phyloP scores from a whole-genome alignment of 73 alveolate genomes.

The Paramecium caudatum region DNA sequence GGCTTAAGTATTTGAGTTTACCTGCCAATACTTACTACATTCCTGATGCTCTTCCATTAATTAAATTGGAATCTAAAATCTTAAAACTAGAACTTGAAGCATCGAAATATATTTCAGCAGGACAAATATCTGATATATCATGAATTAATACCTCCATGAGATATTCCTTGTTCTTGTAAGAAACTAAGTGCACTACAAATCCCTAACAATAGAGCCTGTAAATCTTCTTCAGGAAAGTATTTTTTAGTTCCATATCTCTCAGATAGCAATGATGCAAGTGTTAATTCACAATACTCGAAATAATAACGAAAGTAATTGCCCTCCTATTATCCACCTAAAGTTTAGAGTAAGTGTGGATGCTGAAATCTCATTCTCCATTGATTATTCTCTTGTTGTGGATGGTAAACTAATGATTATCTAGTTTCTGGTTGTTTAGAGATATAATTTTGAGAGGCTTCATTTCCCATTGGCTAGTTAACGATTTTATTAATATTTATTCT shows the following conservation, averaged over 20 bases:
- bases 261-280: background rate
- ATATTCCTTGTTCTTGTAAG: slow-evolving; percentile 14
- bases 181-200: slow-evolving; percentile 8
- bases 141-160: slow-evolving; percentile 30
- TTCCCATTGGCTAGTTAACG: no score
- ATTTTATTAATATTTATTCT: no score
- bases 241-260: slow-evolving; percentile 52
- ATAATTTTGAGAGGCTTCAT: no score
- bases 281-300: background rate
- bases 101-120: slow-evolving; percentile 2
- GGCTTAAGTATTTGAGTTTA: background rate
- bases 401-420: no score
- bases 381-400: no score
- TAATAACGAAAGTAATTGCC: background rate
- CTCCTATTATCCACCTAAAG: slow-evolving; percentile 21
- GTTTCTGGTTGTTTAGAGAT: no score
- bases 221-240: slow-evolving; percentile 50
- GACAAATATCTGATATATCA: background rate
- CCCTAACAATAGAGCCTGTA: background rate
- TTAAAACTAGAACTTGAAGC: background rate
- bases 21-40: background rate
- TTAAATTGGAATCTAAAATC: slow-evolving; percentile 20
- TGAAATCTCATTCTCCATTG: slow-evolving; percentile 25
- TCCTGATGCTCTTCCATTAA: background rate
- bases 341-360: slow-evolving; percentile 22